Percentiles rank a stretch among this genome's conserved stretches.
Conservation (phyloP, 352 stramenopile genomes). For the Phytophthora ohioensis region DNA sequence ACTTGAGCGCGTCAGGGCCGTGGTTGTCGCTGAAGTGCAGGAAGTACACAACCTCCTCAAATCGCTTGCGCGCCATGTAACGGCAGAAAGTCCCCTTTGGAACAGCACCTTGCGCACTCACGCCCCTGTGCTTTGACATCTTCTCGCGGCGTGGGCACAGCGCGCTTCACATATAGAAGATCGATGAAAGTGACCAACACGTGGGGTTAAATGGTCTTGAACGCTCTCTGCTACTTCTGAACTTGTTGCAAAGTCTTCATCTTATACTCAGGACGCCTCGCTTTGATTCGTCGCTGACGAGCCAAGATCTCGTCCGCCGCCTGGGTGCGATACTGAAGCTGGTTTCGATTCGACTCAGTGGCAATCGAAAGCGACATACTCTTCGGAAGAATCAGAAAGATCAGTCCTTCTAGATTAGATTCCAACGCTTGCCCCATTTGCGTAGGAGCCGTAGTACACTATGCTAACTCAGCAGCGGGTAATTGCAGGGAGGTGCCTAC, state of each 20-base stretch:
- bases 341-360: background rate
- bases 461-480: background rate
- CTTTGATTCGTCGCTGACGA: conserved; percentile 2
- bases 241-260: conserved; percentile 1
- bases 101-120: background rate
- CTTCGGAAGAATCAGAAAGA: conserved; percentile 4
- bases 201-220: background rate
- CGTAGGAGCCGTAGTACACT: background rate
- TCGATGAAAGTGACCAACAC: background rate
- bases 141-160: conserved; percentile 11
- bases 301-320: background rate
- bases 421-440: background rate
- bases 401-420: background rate
- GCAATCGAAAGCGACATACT: background rate
- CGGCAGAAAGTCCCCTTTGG: conserved; percentile 1
- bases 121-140: conserved; percentile 1
- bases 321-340: background rate
- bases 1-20: background rate
- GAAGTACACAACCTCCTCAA: conserved; percentile 11
- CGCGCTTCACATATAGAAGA: background rate
- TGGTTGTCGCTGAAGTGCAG: conserved; percentile 13
- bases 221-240: background rate
- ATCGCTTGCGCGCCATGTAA: background rate
- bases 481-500: background rate
- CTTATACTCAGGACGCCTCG: background rate